phyloP scores from a whole-genome alignment of 2,329 filamentous ascomycete species.

The Xenosphaeropsis pyriputrescens region DNA sequence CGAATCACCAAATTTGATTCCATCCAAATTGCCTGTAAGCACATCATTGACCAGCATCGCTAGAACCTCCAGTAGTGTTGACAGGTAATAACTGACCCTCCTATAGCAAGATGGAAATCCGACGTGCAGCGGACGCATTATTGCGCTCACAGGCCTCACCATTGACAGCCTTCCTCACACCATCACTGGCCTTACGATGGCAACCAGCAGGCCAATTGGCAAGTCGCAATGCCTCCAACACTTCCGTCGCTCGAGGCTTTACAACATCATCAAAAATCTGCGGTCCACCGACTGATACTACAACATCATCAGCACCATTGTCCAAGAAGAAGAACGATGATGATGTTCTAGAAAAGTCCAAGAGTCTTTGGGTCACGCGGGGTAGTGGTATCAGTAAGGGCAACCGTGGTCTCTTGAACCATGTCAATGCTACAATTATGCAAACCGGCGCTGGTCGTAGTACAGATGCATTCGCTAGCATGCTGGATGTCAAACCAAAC shows the following conservation, averaged over 20 bases:
- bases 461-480: not conserved
- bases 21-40: no score
- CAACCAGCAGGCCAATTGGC: constrained; percentile 5
- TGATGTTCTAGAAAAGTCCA: not conserved
- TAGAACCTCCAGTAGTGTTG: no score
- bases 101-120: constrained; percentile 17
- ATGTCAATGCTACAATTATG: not conserved
- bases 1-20: no score
- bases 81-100: constrained; percentile 3
- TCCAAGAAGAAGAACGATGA: not conserved
- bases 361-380: not conserved
- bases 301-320: not conserved
- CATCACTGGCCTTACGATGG: constrained; percentile 10
- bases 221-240: not conserved
- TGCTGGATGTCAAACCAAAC: not conserved
- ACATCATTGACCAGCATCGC: no score
- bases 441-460: not conserved
- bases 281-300: constrained; percentile 3
- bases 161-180: constrained; percentile 13
- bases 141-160: constrained; percentile 14
- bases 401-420: constrained; percentile 4
- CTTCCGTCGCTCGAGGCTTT: not conserved
- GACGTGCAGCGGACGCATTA: constrained; percentile 16
- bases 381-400: not conserved
- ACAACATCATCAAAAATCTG: not conserved